Conservation (phyloP, 345 rosid species). For the Cardamine resedifolia region DNA sequence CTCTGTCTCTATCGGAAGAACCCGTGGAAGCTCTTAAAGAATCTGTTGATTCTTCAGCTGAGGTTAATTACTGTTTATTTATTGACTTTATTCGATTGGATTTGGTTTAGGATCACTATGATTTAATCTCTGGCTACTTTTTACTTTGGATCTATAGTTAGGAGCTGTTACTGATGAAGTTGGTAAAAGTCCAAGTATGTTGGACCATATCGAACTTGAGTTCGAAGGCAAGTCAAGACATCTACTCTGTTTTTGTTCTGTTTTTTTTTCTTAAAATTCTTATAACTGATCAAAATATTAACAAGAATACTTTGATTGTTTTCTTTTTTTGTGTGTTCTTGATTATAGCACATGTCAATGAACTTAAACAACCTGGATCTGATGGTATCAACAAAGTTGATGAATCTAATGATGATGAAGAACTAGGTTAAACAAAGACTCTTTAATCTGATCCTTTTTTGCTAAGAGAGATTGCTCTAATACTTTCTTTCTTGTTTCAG, state of each 20-base stretch:
- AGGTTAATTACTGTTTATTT: slow-evolving; percentile 17
- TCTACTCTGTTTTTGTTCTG: slow-evolving; percentile 18
- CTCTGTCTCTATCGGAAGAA: slow-evolving; percentile 35
- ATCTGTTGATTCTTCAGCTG: slow-evolving; percentile 24
- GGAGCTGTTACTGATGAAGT: slow-evolving; percentile 43
- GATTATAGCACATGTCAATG: slow-evolving; percentile 27
- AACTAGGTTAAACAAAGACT: slow-evolving; percentile 16
- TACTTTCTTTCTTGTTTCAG: slow-evolving; percentile 24
- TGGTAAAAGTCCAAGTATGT: slow-evolving; percentile 23
- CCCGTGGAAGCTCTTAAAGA: slow-evolving; percentile 8
- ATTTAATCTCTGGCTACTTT: not conserved
- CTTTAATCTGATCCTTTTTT: not conserved
- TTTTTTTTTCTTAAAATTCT: slow-evolving; percentile 13
- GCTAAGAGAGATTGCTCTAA: slow-evolving; percentile 2
- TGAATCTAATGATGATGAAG: slow-evolving; percentile 23
- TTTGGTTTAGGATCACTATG: not conserved
- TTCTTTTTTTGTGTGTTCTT: not conserved
- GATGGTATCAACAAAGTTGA: slow-evolving; percentile 30
- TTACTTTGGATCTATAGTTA: slow-evolving; percentile 21
- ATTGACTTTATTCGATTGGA: not conserved
- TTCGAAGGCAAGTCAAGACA: slow-evolving; percentile 24
- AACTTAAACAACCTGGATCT: slow-evolving; percentile 28
- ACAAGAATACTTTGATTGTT: not conserved
- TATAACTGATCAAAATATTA: not conserved
- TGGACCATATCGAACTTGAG: slow-evolving; percentile 36